A percentile compares a stretch with the other conserved stretches of the same genome.
Conservation (phyloP, 2,329 filamentous ascomycete species). For the Neobulgaria alba region DNA sequence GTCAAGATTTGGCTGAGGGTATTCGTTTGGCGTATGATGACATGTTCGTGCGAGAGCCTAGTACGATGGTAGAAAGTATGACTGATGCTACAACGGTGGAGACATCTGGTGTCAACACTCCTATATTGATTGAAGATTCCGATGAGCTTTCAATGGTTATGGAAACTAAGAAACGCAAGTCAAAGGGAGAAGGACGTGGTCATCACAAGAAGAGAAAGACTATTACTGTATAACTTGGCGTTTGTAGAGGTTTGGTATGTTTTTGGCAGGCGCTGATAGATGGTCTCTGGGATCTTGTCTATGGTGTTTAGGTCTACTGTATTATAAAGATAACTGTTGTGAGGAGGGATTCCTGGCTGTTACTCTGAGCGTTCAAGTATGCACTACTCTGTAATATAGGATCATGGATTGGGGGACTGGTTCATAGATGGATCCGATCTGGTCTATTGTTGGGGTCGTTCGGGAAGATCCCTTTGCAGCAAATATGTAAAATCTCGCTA, state of each 20-base stretch:
- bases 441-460: no score
- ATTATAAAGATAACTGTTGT: no score
- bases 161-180: slow-evolving; percentile 11
- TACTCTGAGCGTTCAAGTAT: no score
- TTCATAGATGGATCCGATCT: no score
- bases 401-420: no score
- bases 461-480: no score
- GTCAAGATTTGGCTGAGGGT: slow-evolving; percentile 23
- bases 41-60: slow-evolving; percentile 10
- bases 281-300: no score
- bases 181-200: slow-evolving; percentile 1
- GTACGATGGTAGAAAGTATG: slow-evolving; percentile 17
- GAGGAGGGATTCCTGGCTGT: no score
- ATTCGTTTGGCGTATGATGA: slow-evolving; percentile 19
- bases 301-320: slow-evolving; percentile 45
- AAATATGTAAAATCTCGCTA: no score
- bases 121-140: slow-evolving; percentile 11
- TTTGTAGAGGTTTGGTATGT: no score
- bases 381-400: no score
- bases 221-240: slow-evolving; percentile 2
- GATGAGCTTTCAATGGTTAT: slow-evolving; percentile 10
- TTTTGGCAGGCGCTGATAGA: no score
- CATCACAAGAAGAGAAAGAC: slow-evolving; percentile 6
- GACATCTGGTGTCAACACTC: slow-evolving; percentile 23
- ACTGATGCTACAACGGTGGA: slow-evolving; percentile 29